Percentiles rank a stretch among this genome's conserved stretches.
Evolutionary conservation across 2,329 filamentous ascomycete species (phyloP).

Genomic region (Colletotrichum limetticola): DNA sequence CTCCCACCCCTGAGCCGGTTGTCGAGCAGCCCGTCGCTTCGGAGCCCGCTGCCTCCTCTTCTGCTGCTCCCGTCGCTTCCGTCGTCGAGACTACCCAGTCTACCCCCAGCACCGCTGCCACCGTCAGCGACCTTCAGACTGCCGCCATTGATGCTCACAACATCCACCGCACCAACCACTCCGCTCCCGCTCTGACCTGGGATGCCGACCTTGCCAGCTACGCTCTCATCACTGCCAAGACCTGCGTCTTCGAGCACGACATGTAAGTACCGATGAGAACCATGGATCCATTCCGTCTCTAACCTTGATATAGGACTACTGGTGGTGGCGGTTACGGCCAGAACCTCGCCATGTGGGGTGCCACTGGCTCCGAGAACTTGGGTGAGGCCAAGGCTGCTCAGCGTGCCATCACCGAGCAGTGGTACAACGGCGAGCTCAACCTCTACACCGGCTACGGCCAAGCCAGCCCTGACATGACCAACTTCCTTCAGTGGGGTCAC

Average conservation of each 20-base stretch:
- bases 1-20: slow-evolving; percentile 30
- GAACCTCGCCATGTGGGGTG: slow-evolving; percentile 81
- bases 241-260: slow-evolving; percentile 80
- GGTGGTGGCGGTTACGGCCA: slow-evolving; percentile 82
- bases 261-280: slow-evolving; percentile 65
- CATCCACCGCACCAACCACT: slow-evolving; percentile 85
- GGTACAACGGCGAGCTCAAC: slow-evolving; percentile 86
- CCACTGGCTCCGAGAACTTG: slow-evolving; percentile 52
- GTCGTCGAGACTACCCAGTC: slow-evolving; percentile 40
- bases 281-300: slow-evolving; percentile 38
- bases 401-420: slow-evolving; percentile 79
- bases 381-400: slow-evolving; percentile 67
- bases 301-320: slow-evolving; percentile 53
- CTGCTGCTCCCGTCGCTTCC: slow-evolving; percentile 32
- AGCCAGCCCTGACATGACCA: slow-evolving; percentile 66
- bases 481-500: slow-evolving; percentile 74
- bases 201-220: slow-evolving; percentile 70
- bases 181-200: slow-evolving; percentile 73
- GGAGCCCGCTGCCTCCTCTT: slow-evolving; percentile 17
- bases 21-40: neutral
- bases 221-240: slow-evolving; percentile 71
- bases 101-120: slow-evolving; percentile 33
- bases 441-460: slow-evolving; percentile 67
- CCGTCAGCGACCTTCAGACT: slow-evolving; percentile 44
- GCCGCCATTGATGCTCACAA: slow-evolving; percentile 81